phyloP scores from a whole-genome alignment of 331 rosid species.

The Spiraea crenata region DNA sequence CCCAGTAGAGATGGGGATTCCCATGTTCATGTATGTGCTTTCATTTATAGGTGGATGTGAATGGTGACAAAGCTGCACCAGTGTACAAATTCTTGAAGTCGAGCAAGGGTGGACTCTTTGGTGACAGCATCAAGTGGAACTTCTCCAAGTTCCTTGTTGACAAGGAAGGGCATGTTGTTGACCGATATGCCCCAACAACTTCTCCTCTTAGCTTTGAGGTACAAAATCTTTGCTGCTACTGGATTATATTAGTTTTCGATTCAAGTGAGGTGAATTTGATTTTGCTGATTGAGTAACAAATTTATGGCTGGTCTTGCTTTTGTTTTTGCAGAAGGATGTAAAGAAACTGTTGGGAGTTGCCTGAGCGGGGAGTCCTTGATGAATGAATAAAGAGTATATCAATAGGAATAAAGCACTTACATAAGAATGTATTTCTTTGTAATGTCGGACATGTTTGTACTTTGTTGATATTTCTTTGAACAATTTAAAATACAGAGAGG shows the following conservation, averaged over 20 bases:
- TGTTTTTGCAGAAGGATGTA: conserved; percentile 77
- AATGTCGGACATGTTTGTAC: not conserved
- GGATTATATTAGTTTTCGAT: not conserved
- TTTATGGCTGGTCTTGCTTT: not conserved
- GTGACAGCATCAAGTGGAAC: conserved; percentile 87
- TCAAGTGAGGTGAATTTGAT: not conserved
- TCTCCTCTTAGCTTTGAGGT: conserved; percentile 97
- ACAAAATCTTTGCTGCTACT: not conserved
- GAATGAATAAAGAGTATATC: conserved; percentile 15
- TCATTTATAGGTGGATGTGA: conserved; percentile 73
- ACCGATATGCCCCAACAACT: conserved; percentile 93
- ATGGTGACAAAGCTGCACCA: conserved; percentile 72
- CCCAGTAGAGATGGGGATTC: not conserved
- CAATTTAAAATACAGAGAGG: not conserved
- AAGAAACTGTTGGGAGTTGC: conserved; percentile 66
- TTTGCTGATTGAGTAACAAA: not conserved
- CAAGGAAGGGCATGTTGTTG: conserved; percentile 82
- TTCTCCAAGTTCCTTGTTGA: conserved; percentile 88
- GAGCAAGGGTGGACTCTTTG: conserved; percentile 86
- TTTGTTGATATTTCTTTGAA: not conserved
- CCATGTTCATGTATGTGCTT: not conserved
- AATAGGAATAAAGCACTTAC: conserved; percentile 24
- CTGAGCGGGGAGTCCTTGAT: conserved; percentile 25
- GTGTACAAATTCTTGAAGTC: conserved; percentile 81
- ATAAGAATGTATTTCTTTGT: not conserved